Percentiles rank a stretch among this genome's conserved stretches.
These are phyloP conservation scores for Coemansia sp. DNA, from an alignment of 192 early-diverging fungal genomes.

Conservation along the genomic window DNA sequence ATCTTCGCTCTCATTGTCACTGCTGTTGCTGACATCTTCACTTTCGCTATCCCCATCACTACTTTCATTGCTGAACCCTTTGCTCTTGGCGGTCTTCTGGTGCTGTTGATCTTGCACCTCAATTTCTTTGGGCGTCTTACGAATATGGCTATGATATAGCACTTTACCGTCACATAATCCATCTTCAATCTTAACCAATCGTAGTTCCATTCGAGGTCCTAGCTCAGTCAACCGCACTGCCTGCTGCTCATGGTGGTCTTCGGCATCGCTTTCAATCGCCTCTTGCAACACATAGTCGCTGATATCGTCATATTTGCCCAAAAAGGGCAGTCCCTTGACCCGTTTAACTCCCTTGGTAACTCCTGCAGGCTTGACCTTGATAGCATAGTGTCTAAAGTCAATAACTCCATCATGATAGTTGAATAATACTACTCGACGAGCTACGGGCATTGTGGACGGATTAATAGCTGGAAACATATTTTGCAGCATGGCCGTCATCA, in stretches of 20 bases:
- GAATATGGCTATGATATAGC: constrained; percentile 80
- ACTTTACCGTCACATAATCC: constrained; percentile 91
- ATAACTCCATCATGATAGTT: constrained; percentile 80
- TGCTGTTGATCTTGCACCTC: constrained; percentile 60
- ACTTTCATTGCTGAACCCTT: constrained; percentile 12
- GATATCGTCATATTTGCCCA: constrained; percentile 82
- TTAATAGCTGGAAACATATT: constrained; percentile 97
- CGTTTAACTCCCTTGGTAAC: constrained; percentile 88
- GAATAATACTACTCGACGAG: constrained; percentile 87
- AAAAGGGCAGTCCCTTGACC: constrained; percentile 71
- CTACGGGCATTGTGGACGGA: constrained; percentile 91
- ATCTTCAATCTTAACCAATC: constrained; percentile 82
- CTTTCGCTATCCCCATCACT: too few species aligned
- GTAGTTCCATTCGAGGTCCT: constrained; percentile 86
- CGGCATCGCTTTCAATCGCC: constrained; percentile 82
- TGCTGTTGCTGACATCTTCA: too few species aligned
- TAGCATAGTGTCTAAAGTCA: constrained; percentile 91
- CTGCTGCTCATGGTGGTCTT: constrained; percentile 81
- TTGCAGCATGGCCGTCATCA: constrained; percentile 93
- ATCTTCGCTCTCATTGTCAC: too few species aligned
- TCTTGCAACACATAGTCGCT: constrained; percentile 87
- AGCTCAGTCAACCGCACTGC: constrained; percentile 85
- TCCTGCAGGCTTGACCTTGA: constrained; percentile 84
- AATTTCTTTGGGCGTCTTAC: constrained; percentile 72
- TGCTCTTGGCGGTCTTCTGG: constrained; percentile 54